Base-by-base conservation (phyloP, 192 early-diverging fungal species). In the Cladochytrium replicatum region DNA sequence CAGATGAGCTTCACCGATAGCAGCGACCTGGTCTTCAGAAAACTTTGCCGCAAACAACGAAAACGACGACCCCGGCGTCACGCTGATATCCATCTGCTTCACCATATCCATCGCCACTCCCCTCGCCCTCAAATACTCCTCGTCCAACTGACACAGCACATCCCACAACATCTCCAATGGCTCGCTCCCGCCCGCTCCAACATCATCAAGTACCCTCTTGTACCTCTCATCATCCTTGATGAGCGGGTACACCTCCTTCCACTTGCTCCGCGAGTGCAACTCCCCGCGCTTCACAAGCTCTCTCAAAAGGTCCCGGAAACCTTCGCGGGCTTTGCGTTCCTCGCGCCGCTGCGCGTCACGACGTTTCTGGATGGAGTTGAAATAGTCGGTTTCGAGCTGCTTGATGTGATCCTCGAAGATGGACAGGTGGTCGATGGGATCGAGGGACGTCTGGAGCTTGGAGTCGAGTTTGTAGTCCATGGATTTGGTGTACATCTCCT, bases 91-190 rank as follows among this genome's bases (percentile, higher is more conserved):
- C 17, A 15, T 2, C 15, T 28, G 75, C 66, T 75, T 77, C 22
- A 90, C 44, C 22, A 72, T 25, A 23, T 85, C 83, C 26, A 81
- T 72, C 1, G 91, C 61, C 17, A 61, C 64, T 50, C 82, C 83
- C 15, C 83, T 70, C 28, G 86, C 72, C 28, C 75, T 64, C 53
- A 86, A 76, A 11, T 82, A 68, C 9, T 70, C 60, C 25, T 94
- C 88, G 15, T 88, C 84, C 2, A 96, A 61, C 21, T 84, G 77
- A 47, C 89, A 81, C 8, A 93, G 58, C 2, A 81, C 49, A 59
- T 98, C 95, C 87, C 92, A 94, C 60, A 94, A 98, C 27, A 98
- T 52, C 37, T 98, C 95, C 27, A 91, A 57, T 0, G 95, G 92
- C 4, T 80, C 77, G 2, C 89, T 89, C 6, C 89, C 91, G 1